Base-by-base conservation (phyloP, 2,329 filamentous ascomycete species). In the Pleoardoris graminearum region DNA sequence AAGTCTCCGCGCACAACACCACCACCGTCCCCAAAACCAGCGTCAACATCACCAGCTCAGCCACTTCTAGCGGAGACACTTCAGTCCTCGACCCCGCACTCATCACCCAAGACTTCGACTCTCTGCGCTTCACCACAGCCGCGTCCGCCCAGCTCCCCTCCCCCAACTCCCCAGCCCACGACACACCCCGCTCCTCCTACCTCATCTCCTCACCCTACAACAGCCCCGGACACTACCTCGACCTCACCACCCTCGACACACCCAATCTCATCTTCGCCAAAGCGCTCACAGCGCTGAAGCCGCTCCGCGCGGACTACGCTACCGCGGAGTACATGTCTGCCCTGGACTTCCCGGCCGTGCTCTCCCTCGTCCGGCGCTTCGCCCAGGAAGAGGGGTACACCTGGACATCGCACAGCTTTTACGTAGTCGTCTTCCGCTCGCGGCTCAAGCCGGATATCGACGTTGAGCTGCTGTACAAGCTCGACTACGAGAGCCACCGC, bases 401-500 rank as follows among this genome's bases (percentile, higher is more conserved):
- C 1, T 93, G 88, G 85, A 81, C 77, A 48, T 77, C 80, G 53
- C 82, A 80, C 44, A 80, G 78, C 23, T 96, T 93, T 76, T 96
- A 93, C 74, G 85, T 94, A 50, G 91, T 96, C 35, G 87, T 87
- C 4, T 96, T 96, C 74, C 83, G 90, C 14, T 93, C 89, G 5
- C 82, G 80, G 58, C 83, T 96, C 50, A 85, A 85, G 32, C 79
- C 82, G 1, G 82, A 79, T 11, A 88, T 87, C 1, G 84, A 90
- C 57, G 84, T 85, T 53, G 82, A 82, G 10, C 80, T 87, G 53
- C 80, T 96, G 33, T 86, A 86, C 35, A 79, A 80, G 22, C 80
- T 96, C 27, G 92, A 96, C 73, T 86, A 87, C 67, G 85, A 85
- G 53, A 89, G 89, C 6, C 91, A 96, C 70, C 80, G 83, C 21